Conservation (phyloP, 2,329 filamentous ascomycete species). For the Hypoxylon sp. region DNA sequence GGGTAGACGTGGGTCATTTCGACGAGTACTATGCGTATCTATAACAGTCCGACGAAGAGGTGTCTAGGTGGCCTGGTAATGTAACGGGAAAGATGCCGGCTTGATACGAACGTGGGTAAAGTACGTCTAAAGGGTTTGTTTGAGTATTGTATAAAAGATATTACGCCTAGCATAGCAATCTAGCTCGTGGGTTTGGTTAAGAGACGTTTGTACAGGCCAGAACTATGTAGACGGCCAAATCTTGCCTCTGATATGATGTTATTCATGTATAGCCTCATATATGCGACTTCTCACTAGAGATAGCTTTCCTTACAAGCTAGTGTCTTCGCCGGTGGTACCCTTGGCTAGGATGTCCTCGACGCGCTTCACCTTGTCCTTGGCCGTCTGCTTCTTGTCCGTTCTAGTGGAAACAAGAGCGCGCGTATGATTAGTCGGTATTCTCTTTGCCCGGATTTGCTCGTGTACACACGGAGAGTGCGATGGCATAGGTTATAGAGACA, state of each 20-base stretch:
- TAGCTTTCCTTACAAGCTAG: conserved; percentile 8
- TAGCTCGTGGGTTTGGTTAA: neutral
- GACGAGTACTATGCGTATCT: neutral
- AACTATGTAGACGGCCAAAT: neutral
- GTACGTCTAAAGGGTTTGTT: conserved; percentile 10
- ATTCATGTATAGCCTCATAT: neutral
- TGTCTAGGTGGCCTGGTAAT: too few relatives aligned
- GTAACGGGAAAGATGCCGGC: neutral
- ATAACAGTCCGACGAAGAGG: too few relatives aligned
- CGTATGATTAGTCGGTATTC: neutral
- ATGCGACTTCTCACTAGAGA: too few relatives aligned
- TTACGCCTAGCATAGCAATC: neutral
- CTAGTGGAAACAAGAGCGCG: conserved; percentile 50
- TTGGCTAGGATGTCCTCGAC: conserved; percentile 60
- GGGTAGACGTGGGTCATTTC: neutral
- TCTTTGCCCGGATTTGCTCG: neutral
- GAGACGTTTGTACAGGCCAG: neutral
- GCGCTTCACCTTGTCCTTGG: conserved; percentile 78
- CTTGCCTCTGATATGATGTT: neutral
- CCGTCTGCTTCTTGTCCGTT: conserved; percentile 85
- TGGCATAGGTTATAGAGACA: neutral
- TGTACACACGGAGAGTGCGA: conserved; percentile 2
- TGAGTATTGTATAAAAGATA: conserved; percentile 19
- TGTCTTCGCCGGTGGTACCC: conserved; percentile 12
- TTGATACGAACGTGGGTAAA: neutral